phyloP scores from a whole-genome alignment of 2,329 filamentous ascomycete species.

The Elsinoe arachidis region DNA sequence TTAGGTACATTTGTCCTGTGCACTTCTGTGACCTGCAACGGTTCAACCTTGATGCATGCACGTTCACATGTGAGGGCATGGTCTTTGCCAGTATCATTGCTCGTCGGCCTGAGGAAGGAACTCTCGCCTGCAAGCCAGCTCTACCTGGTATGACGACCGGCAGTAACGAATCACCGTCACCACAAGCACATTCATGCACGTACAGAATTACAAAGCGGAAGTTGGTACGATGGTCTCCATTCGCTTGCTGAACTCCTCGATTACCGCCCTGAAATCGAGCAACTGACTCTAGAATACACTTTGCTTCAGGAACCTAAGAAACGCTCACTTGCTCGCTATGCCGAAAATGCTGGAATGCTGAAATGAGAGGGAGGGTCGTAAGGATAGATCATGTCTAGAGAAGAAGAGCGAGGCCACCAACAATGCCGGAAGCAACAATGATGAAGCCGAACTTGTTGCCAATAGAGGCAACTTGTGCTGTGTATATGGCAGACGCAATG shows the following conservation, averaged over 20 bases:
- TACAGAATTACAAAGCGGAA: not conserved
- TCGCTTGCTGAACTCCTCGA: conserved; percentile 2
- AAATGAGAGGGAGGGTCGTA: not conserved
- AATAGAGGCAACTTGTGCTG: conserved; percentile 40
- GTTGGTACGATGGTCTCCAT: not conserved
- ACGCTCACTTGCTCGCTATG: conserved; percentile 13
- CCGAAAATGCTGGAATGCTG: not conserved
- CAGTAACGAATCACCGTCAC: too few relatives aligned
- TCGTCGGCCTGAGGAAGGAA: too few relatives aligned
- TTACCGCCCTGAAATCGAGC: not conserved
- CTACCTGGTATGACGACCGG: too few relatives aligned
- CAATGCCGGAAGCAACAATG: conserved; percentile 45
- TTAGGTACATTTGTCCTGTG: not conserved
- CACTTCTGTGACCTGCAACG: not conserved
- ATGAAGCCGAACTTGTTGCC: conserved; percentile 49
- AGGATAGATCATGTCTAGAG: conserved; percentile 20
- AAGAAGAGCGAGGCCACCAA: conserved; percentile 47
- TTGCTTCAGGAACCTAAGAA: not conserved
- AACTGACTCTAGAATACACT: not conserved
- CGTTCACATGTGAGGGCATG: not conserved
- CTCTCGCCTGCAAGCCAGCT: too few relatives aligned
- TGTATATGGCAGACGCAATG: conserved; percentile 18
- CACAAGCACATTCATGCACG: too few relatives aligned
- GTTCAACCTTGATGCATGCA: not conserved
- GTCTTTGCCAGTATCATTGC: not conserved